Conservation (phyloP, 2,329 filamentous ascomycete species). For the Ambrosiella cleistominuta region DNA sequence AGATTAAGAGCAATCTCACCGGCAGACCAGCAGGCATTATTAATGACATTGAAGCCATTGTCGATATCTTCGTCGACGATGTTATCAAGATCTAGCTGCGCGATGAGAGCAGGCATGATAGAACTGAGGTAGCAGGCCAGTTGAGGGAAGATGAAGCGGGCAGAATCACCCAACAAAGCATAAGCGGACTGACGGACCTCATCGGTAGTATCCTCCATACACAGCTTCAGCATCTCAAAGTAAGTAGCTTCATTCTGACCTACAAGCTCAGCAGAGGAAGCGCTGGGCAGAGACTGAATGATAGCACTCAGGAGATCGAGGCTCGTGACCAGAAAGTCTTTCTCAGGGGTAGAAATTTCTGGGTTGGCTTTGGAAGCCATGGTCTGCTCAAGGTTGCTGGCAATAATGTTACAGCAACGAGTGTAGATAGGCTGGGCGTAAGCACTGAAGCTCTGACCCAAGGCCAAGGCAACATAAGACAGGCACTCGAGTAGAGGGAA, state of each 20-base stretch:
- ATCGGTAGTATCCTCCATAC: constrained; percentile 78
- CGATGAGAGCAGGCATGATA: constrained; percentile 66
- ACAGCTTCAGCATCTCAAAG: constrained; percentile 79
- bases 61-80: constrained; percentile 67
- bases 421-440: constrained; percentile 77
- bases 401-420: constrained; percentile 80
- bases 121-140: constrained; percentile 55
- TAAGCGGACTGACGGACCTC: constrained; percentile 95
- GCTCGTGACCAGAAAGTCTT: constrained; percentile 92
- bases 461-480: constrained; percentile 78
- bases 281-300: constrained; percentile 66
- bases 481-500: constrained; percentile 93
- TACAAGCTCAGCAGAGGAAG: constrained; percentile 61
- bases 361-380: constrained; percentile 51
- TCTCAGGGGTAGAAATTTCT: constrained; percentile 63
- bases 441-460: constrained; percentile 64
- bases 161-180: constrained; percentile 82
- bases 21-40: constrained; percentile 95
- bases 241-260: constrained; percentile 60
- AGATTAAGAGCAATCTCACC: constrained; percentile 80
- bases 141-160: constrained; percentile 76
- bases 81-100: constrained; percentile 68
- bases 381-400: constrained; percentile 72
- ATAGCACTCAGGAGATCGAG: constrained; percentile 85
- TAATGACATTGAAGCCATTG: constrained; percentile 76